Percentiles rank a stretch among this genome's conserved stretches.
phyloP scores from a whole-genome alignment of 1,284 basidiomycete species.

The Trametes hirsuta region DNA sequence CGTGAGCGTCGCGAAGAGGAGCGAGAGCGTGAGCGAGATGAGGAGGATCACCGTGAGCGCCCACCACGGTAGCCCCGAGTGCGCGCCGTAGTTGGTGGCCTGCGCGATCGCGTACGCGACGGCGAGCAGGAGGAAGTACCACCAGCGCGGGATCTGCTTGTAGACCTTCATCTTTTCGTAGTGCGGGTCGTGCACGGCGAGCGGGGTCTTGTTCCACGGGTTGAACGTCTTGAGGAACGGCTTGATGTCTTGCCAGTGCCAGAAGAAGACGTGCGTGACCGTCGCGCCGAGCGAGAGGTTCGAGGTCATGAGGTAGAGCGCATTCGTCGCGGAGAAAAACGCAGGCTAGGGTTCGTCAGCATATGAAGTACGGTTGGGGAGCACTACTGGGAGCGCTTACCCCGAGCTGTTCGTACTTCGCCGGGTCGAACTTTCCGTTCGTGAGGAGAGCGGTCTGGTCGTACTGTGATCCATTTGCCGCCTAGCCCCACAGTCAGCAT shows the following conservation, averaged over 20 bases:
- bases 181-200: constrained; percentile 40
- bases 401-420: constrained; percentile 33
- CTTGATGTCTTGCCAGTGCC: constrained; percentile 44
- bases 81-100: constrained; percentile 52
- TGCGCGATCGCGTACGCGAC: constrained; percentile 50
- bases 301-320: constrained; percentile 35
- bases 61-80: constrained; percentile 58
- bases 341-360: constrained; percentile 24
- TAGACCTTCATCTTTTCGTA: constrained; percentile 64
- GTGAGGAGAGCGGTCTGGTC: constrained; percentile 38
- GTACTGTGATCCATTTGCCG: constrained; percentile 33
- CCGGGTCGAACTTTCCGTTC: constrained; percentile 35
- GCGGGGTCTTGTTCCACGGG: constrained; percentile 33
- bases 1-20: constrained; percentile 47
- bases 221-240: constrained; percentile 36
- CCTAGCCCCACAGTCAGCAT: constrained; percentile 12
- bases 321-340: constrained; percentile 36
- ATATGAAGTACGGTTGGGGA: too few relatives aligned
- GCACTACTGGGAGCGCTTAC: too few relatives aligned
- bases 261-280: constrained; percentile 33
- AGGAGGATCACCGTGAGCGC: constrained; percentile 46
- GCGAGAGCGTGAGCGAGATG: constrained; percentile 58
- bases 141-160: constrained; percentile 62
- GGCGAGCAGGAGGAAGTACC: constrained; percentile 54
- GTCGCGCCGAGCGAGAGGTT: constrained; percentile 37